These are phyloP conservation scores for Candida pseudoglaebosa DNA, from an alignment of 805 yeast species.

Conservation along the genomic window DNA sequence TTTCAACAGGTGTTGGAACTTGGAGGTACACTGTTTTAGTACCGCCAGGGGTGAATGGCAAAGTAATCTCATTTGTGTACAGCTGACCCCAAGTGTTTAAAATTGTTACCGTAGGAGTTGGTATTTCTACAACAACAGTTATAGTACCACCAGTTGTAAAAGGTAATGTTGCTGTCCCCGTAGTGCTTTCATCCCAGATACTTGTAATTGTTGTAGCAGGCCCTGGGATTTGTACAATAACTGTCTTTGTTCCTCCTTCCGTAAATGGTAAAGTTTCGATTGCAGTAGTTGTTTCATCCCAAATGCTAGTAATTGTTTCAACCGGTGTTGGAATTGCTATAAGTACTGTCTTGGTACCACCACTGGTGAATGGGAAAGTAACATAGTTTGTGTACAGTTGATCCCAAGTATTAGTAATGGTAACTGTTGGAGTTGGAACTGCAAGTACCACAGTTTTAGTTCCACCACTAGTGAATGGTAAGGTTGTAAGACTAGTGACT, in stretches of 20 bases:
- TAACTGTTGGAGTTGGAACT: slow-evolving; percentile 9
- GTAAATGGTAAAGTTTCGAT: slow-evolving; percentile 7
- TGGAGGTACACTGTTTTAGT: too few relatives aligned
- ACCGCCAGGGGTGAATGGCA: too few relatives aligned
- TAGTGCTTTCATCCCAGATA: not conserved
- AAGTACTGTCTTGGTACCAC: slow-evolving; percentile 9
- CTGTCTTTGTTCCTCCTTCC: slow-evolving; percentile 10
- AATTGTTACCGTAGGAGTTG: not conserved
- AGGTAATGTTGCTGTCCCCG: slow-evolving; percentile 3
- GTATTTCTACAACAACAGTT: slow-evolving; percentile 1
- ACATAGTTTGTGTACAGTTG: slow-evolving; percentile 5
- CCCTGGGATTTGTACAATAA: slow-evolving; percentile 9
- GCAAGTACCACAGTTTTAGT: slow-evolving; percentile 12
- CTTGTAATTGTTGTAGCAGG: slow-evolving; percentile 5
- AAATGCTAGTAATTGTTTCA: too few relatives aligned
- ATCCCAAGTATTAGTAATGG: slow-evolving; percentile 8
- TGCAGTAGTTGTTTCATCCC: not conserved
- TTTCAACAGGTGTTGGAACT: too few relatives aligned
- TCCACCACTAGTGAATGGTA: slow-evolving; percentile 8
- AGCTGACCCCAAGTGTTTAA: too few relatives aligned
- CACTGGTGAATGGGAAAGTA: slow-evolving; percentile 9
- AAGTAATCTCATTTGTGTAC: too few relatives aligned
- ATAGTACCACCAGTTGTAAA: slow-evolving; percentile 5
- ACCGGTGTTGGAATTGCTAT: slow-evolving; percentile 10
- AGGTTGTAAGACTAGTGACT: too few relatives aligned